phyloP scores from a whole-genome alignment of 176 grass and related monocot genomes.

The Raddia distichophylla region DNA sequence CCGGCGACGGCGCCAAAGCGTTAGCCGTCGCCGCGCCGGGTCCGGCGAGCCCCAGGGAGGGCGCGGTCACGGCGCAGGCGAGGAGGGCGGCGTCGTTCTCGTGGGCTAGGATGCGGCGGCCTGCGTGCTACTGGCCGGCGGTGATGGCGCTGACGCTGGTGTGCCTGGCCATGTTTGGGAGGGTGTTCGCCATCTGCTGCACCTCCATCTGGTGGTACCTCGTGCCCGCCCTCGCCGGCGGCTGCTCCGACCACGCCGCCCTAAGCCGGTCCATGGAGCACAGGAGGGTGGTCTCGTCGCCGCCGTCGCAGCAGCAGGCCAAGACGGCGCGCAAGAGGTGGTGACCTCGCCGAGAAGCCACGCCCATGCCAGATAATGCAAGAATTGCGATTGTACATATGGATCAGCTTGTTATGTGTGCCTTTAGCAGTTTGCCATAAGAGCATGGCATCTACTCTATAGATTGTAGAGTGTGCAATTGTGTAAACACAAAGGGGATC shows the following conservation, averaged over 20 bases:
- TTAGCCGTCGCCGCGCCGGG: background rate
- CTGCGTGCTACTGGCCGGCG: constrained; percentile 51
- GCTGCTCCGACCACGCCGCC: background rate
- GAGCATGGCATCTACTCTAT: background rate
- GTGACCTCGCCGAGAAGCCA: constrained; percentile 25
- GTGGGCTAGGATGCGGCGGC: constrained; percentile 35
- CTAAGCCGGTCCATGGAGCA: constrained; percentile 26
- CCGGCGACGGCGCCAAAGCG: background rate
- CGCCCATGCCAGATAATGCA: background rate
- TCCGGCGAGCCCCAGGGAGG: background rate
- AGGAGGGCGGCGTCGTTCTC: constrained; percentile 19
- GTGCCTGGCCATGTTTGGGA: constrained; percentile 58
- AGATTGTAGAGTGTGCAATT: background rate
- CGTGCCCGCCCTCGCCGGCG: constrained; percentile 39
- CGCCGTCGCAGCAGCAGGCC: background rate
- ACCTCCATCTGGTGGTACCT: constrained; percentile 74
- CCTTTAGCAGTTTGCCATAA: background rate
- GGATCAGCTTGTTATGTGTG: background rate
- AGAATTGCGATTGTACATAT: background rate
- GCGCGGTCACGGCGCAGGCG: background rate
- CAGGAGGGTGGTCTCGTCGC: constrained; percentile 3
- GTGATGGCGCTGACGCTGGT: constrained; percentile 55
- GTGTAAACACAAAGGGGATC: background rate
- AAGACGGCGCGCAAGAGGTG: constrained; percentile 24
- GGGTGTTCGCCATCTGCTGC: constrained; percentile 70